These are phyloP conservation scores for Endotrypanum monterogeii DNA, from an alignment of 208 protist species.

Conservation along the genomic window DNA sequence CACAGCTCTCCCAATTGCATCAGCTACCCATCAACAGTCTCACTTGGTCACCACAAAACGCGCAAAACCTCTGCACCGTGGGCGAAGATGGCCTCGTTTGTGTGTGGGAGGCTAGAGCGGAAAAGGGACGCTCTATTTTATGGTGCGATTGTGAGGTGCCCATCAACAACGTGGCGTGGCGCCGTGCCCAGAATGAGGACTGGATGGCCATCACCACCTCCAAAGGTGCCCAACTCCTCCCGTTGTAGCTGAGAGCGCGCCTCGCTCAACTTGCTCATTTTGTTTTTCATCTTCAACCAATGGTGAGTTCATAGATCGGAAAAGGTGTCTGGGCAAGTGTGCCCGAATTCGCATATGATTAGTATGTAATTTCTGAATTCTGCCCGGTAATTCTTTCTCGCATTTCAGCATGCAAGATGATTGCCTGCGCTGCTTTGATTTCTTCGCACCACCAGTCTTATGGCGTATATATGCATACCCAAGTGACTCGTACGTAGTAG, in stretches of 20 bases:
- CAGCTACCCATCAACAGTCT: constrained; percentile 95
- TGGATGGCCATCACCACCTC: constrained; percentile 89
- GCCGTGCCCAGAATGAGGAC: constrained; percentile 61
- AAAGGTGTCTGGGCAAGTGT: background rate
- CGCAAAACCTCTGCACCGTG: constrained; percentile 94
- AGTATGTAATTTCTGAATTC: too few relatives aligned
- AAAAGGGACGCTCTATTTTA: constrained; percentile 51
- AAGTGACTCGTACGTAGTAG: background rate
- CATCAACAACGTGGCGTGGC: constrained; percentile 90
- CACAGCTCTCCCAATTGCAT: constrained; percentile 83
- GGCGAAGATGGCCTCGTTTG: constrained; percentile 96
- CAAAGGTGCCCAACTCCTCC: constrained; percentile 68
- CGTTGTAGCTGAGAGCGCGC: constrained; percentile 31
- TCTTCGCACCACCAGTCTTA: background rate
- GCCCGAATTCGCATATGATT: too few relatives aligned
- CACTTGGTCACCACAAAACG: constrained; percentile 95
- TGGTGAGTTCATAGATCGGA: background rate
- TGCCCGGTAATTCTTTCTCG: background rate
- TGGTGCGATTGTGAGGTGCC: constrained; percentile 62
- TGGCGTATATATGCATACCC: background rate
- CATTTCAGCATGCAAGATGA: background rate
- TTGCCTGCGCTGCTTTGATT: background rate
- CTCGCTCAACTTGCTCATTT: background rate
- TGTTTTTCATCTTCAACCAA: too few relatives aligned
- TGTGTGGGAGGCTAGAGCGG: constrained; percentile 96